Base-by-base conservation (phyloP, 192 early-diverging fungal species). In the Dissophora ornata region DNA sequence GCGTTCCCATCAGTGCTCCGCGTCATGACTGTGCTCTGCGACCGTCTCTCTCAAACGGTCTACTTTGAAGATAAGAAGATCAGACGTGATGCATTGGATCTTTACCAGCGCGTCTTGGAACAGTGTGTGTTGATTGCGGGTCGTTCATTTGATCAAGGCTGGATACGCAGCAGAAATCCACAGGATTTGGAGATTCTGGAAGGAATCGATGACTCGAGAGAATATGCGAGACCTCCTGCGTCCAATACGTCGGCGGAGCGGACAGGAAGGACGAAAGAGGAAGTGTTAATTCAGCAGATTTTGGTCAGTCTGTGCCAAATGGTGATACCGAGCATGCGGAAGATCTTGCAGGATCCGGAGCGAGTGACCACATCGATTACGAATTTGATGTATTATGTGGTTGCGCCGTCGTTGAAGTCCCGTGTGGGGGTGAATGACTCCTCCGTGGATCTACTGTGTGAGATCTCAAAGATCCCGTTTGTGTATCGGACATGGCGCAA, bases 321-420 rank as follows among this genome's bases (percentile, higher is more conserved):
- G 8, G 87, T 94, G 2, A 83, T 96, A 13, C 90, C 95, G 8
- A 86, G 86, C 53, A 49, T 96, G 28, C 73, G 90, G 22, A 80
- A 80, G n/a, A 71, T 92, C 47, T 62, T 95, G 30, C 84, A 82
- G 8, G 95, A 96, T 63, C 89, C 90, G 50, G 93, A 95, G 66
- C 81, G 87, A 2, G 85, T 91, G 45, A 81, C 89, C 30, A 77
- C 80, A 4, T 58, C 91, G 0, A 53, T 91, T 4, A 84, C 83
- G 15, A 94, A 93, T 63, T 30, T 95, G n/a, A 87, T 94, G 70
- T 94, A 96, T 64, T 94, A 95, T 81, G 85, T 92, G 25, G 84
- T 95, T 25, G 85, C 79, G 0, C 93, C 94, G 24, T 74, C 80
- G 13, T 63, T 96, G 8, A 90, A 90, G 61, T 85, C 75, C 3